Evolutionary conservation across 495 filamentous ascomycete genomes (phyloP).

Genomic region (Lepraria neglecta): DNA sequence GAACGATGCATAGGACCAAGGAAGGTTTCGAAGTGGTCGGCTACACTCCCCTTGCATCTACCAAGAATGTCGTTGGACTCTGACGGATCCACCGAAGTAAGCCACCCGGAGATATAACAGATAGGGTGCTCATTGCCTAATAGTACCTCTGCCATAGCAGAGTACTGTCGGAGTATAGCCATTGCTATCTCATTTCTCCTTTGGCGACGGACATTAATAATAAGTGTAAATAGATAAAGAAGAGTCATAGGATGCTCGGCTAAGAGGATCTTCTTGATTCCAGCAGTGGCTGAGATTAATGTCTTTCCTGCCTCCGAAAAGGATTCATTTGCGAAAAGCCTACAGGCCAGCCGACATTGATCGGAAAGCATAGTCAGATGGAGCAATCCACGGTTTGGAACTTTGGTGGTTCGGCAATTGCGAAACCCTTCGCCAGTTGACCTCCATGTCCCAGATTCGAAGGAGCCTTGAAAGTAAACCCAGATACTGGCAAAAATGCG

Average conservation of each 20-base stretch:
- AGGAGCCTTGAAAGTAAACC: constrained; percentile 11
- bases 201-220: accelerated
- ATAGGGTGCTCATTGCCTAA: constrained; percentile 14
- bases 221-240: accelerated
- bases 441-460: constrained; percentile 20
- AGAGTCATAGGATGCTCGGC: neutral
- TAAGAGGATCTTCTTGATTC: neutral
- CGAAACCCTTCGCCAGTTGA: neutral
- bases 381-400: accelerated
- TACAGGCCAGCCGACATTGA: neutral
- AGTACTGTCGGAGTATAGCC: constrained; percentile 1
- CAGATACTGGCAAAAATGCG: neutral
- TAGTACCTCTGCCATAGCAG: neutral
- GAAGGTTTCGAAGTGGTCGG: neutral
- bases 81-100: neutral
- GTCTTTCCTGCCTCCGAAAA: neutral
- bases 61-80: neutral
- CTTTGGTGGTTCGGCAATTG: neutral
- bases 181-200: neutral
- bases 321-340: neutral
- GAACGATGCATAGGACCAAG: neutral
- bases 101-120: neutral
- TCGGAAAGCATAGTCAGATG: accelerated
- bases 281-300: neutral
- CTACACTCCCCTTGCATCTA: neutral